Percentiles rank a stretch among this genome's conserved stretches.
phyloP scores from a whole-genome alignment of 2,329 filamentous ascomycete genomes.

The Monilinia polystroma region DNA sequence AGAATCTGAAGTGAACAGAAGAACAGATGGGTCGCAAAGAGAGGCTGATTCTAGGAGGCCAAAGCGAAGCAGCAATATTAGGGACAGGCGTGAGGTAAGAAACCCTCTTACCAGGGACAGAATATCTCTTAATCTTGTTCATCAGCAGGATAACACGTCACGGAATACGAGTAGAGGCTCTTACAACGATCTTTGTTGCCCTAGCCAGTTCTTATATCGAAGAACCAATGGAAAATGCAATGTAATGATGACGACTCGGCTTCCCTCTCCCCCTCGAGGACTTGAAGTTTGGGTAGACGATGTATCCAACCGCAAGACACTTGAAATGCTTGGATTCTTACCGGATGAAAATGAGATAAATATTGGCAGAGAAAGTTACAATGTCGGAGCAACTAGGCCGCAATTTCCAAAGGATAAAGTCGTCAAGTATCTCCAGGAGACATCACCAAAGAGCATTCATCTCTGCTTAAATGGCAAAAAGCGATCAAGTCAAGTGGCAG shows the following conservation, averaged over 20 bases:
- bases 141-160: too few relatives aligned
- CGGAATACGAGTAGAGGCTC: too few relatives aligned
- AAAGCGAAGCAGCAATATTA: too few relatives aligned
- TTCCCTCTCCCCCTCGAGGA: not conserved
- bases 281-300: constrained; percentile 10
- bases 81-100: too few relatives aligned
- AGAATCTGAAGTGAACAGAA: too few relatives aligned
- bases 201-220: too few relatives aligned
- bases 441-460: not conserved
- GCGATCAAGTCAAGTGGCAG: constrained; percentile 6
- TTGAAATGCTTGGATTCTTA: not conserved
- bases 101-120: too few relatives aligned
- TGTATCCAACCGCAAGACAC: not conserved
- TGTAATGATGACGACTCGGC: not conserved
- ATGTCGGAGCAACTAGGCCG: fast-evolving
- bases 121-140: too few relatives aligned
- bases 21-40: too few relatives aligned
- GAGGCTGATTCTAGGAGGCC: too few relatives aligned
- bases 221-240: not conserved
- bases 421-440: not conserved
- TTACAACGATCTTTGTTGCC: too few relatives aligned
- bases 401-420: not conserved
- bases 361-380: not conserved
- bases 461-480: constrained; percentile 10
- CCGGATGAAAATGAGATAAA: not conserved